Conservation (phyloP, 306 rosid species). For the Echinosophora koreensis region DNA sequence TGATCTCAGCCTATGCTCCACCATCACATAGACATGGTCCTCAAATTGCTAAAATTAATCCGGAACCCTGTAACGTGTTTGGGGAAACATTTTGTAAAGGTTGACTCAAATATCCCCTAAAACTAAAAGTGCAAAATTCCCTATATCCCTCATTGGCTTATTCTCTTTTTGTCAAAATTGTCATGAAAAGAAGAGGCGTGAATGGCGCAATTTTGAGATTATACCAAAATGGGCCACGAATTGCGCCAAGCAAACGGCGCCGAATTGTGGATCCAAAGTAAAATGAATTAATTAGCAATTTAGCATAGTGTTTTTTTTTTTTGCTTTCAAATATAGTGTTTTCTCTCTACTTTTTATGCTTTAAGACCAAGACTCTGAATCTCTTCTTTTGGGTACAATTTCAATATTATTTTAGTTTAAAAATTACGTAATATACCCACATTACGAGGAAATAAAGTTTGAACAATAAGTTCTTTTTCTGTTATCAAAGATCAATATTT, state of each 20-base stretch:
- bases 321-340: constrained; percentile 47
- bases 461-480: background rate
- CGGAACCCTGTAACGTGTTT: constrained; percentile 45
- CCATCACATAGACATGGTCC: constrained; percentile 36
- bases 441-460: background rate
- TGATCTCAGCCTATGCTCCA: constrained; percentile 47
- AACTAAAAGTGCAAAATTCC: constrained; percentile 36
- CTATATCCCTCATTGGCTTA: constrained; percentile 22
- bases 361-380: constrained; percentile 49
- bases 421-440: no score
- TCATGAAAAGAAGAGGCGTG: constrained; percentile 63
- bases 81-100: background rate
- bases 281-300: constrained; percentile 24
- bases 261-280: constrained; percentile 16
- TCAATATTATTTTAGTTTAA: background rate
- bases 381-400: constrained; percentile 17
- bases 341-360: no score
- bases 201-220: constrained; percentile 57
- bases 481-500: background rate
- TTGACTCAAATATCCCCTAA: constrained; percentile 22
- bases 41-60: constrained; percentile 42
- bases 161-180: constrained; percentile 38
- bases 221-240: constrained; percentile 44
- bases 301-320: no score
- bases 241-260: constrained; percentile 69